Conservation (phyloP, 2,329 filamentous ascomycete genomes). For the Leptosphaerulina australis region DNA sequence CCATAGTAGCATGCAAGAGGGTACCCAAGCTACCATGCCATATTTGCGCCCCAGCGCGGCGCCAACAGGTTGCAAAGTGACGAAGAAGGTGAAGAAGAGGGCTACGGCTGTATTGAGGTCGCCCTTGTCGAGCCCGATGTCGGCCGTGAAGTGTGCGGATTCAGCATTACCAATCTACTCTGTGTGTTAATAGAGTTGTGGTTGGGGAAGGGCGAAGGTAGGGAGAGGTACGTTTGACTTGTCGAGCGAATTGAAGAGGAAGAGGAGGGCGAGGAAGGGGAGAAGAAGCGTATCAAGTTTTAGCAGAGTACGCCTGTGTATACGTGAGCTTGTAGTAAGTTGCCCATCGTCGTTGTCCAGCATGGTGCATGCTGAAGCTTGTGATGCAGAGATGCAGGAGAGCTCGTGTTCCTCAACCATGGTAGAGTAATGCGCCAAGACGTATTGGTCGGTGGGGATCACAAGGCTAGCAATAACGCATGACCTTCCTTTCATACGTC, state of each 20-base stretch:
- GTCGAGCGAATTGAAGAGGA: constrained; percentile 60
- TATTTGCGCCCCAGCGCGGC: constrained; percentile 64
- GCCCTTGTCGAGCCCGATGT: constrained; percentile 58
- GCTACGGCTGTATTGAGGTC: constrained; percentile 64
- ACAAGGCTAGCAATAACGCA: constrained; percentile 7
- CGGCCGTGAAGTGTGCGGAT: constrained; percentile 64
- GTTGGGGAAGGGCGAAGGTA: neutral
- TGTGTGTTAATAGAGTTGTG: neutral
- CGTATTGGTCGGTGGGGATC: neutral
- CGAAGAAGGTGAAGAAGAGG: constrained; percentile 64
- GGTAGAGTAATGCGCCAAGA: constrained; percentile 1
- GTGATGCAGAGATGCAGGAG: neutral
- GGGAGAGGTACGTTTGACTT: constrained; percentile 58
- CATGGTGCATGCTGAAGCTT: constrained; percentile 9
- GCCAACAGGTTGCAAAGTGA: constrained; percentile 62
- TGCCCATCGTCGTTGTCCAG: constrained; percentile 5
- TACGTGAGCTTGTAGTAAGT: constrained; percentile 3
- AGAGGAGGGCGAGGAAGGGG: constrained; percentile 59
- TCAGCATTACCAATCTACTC: constrained; percentile 59
- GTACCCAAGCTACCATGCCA: constrained; percentile 63
- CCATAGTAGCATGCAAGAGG: constrained; percentile 62
- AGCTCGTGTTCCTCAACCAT: constrained; percentile 15
- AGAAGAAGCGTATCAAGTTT: constrained; percentile 59
- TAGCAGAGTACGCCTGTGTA: constrained; percentile 49
- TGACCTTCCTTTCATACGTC: constrained; percentile 8